Evolutionary conservation across 2,329 filamentous ascomycete genomes (phyloP), one percentile per base, ranked within the genome.

Genomic region (Malbranchea zuffiana): DNA sequence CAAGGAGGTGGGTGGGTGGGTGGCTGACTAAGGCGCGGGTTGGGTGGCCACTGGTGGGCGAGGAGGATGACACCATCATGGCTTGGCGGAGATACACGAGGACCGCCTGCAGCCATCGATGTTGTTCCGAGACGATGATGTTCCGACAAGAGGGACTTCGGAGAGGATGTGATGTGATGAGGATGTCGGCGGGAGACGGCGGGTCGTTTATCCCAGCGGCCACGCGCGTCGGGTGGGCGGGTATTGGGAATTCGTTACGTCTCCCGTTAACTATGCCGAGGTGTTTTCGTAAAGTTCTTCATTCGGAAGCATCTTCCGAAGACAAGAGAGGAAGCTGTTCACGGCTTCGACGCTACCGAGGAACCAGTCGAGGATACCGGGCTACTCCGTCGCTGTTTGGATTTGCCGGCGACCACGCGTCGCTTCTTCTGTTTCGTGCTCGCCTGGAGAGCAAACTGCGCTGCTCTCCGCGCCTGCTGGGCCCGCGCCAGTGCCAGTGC

Each of bases 401-500:
- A 26, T 12, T 37, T 33, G 13, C 31, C 32, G 1, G 21, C 35
- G 5, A 34, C 34, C 4, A 44, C 43, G 24, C 46, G 36, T 36
- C 44, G 43, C 43, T 51, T 51, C 30, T 37, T 47, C 24, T 46
- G 47, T 29, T 46, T 47, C 15, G 45, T 32, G 17, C 50, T 13
- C 15, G 35, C 35, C 35, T 38, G 35, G 21, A 43, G 41, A 4
- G 47, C 46, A 11, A 56, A 41, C 41, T 61, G 57, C 5, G 57
- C 47, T 11, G 54, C 50, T 17, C 59, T 56, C 21, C 60, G 41
- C 4, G 57, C 59, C 35, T 61, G 59, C 40, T 59, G 58, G 3
- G 60, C 60, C 31, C 57, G 56, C 5, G 58, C 59, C 39, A 61
- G 58, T 11, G 60, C 59, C 17, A 62, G 56, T 5, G 62, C 59